These are phyloP conservation scores for Pseudopyrenochaeta lycopersici DNA, from an alignment of 2,329 filamentous ascomycete genomes.

Conservation along the genomic window DNA sequence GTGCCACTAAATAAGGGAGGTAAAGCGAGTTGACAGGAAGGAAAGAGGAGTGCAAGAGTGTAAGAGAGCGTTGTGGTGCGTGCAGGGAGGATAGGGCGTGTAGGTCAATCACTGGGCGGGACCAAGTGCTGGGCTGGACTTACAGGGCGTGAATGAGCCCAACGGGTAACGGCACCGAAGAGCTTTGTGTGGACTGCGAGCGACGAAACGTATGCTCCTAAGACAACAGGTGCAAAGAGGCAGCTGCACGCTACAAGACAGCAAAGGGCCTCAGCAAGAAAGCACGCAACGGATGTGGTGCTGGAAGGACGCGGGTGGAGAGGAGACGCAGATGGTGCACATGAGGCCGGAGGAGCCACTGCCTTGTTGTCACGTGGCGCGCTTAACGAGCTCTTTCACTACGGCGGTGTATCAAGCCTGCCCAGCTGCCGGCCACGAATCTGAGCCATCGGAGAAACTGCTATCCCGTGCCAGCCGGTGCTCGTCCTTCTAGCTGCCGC, in stretches of 20 bases:
- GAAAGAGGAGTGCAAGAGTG: slow-evolving; percentile 17
- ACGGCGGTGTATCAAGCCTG: slow-evolving; percentile 19
- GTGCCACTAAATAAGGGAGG: slow-evolving; percentile 27
- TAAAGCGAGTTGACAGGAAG: slow-evolving; percentile 26
- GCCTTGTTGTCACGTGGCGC: slow-evolving; percentile 28
- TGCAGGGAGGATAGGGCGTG: slow-evolving; percentile 25
- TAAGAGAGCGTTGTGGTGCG: slow-evolving; percentile 22
- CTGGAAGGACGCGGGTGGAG: slow-evolving; percentile 29
- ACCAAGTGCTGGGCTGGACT: slow-evolving; percentile 43
- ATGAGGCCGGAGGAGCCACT: slow-evolving; percentile 23
- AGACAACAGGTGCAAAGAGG: slow-evolving; percentile 25
- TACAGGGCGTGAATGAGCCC: slow-evolving; percentile 52
- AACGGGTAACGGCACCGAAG: slow-evolving; percentile 42
- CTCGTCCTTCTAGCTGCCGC: slow-evolving; percentile 2
- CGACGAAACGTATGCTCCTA: slow-evolving; percentile 23
- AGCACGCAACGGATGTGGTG: slow-evolving; percentile 36
- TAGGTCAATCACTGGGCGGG: slow-evolving; percentile 24
- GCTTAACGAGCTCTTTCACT: slow-evolving; percentile 23
- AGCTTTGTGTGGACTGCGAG: slow-evolving; percentile 20
- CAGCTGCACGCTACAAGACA: slow-evolving; percentile 42
- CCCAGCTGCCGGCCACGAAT: neutral
- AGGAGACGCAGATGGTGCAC: slow-evolving; percentile 27
- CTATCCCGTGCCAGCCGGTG: slow-evolving; percentile 15
- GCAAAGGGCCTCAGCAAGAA: slow-evolving; percentile 35
- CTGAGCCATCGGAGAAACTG: slow-evolving; percentile 7